Evolutionary conservation across 176 grass and related monocot species (phyloP).

Genomic region (Musa acuminata): DNA sequence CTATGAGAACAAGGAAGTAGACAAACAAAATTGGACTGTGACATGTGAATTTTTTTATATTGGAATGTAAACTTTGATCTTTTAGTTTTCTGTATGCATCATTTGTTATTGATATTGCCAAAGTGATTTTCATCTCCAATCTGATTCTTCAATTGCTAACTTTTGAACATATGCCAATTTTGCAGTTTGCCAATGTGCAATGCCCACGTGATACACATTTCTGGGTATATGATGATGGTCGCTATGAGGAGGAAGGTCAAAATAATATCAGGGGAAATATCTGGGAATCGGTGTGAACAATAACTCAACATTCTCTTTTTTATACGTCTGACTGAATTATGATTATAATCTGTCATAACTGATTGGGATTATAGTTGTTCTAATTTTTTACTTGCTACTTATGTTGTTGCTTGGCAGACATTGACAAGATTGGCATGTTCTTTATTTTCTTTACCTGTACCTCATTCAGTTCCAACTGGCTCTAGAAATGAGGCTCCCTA

Average conservation of each 20-base stretch:
- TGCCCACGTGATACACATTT: conserved; percentile 95
- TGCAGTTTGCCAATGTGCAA: conserved; percentile 75
- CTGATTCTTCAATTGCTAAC: neutral
- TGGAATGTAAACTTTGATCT: neutral
- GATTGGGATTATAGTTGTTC: conserved; percentile 8
- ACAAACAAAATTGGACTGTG: neutral
- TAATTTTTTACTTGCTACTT: conserved; percentile 2
- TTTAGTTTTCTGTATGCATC: neutral
- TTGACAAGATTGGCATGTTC: conserved; percentile 57
- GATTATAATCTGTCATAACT: neutral
- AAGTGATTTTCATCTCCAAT: neutral
- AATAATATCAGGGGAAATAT: conserved; percentile 94
- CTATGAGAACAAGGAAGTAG: neutral
- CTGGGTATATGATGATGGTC: conserved; percentile 91
- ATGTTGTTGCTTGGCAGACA: conserved; percentile 35
- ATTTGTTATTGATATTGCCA: neutral
- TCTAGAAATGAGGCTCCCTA: conserved; percentile 48
- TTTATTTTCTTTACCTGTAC: conserved; percentile 75
- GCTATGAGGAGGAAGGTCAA: conserved; percentile 97
- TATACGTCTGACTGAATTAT: conserved; percentile 8
- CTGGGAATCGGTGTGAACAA: conserved; percentile 66
- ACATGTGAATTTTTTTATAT: neutral
- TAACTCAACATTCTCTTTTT: neutral
- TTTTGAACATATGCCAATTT: conserved; percentile 1
- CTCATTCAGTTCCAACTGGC: conserved; percentile 33